Conservation (phyloP, 2,329 filamentous ascomycete species). For the Coniochaeta sp. region DNA sequence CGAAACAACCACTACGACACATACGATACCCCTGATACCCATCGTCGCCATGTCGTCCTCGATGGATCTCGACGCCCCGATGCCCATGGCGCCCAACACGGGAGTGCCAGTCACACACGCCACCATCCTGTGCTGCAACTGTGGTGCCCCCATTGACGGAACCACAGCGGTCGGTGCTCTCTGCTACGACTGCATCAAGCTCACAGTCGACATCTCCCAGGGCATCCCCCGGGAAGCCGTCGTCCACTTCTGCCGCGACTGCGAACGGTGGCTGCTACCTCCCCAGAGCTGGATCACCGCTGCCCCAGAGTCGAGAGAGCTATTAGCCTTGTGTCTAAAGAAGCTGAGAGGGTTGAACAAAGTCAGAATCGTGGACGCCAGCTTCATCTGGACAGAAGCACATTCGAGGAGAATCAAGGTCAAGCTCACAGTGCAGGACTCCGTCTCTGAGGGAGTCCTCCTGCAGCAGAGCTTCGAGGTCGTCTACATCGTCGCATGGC, state of each 20-base stretch:
- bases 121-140: constrained; percentile 91
- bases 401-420: constrained; percentile 89
- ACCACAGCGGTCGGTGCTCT: constrained; percentile 79
- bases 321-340: constrained; percentile 84
- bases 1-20: neutral
- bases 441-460: constrained; percentile 54
- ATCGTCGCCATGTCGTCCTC: constrained; percentile 7
- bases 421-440: constrained; percentile 85
- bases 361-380: constrained; percentile 90
- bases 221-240: constrained; percentile 87
- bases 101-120: constrained; percentile 20
- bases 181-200: constrained; percentile 93
- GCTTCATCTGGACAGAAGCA: constrained; percentile 97
- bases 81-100: constrained; percentile 18
- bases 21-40: neutral
- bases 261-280: constrained; percentile 87
- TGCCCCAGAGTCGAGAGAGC: constrained; percentile 78
- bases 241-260: constrained; percentile 88
- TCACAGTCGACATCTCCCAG: constrained; percentile 86
- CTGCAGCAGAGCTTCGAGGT: constrained; percentile 96
- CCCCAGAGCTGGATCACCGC: constrained; percentile 83
- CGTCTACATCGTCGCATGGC: constrained; percentile 80
- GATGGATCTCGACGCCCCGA: constrained; percentile 25
- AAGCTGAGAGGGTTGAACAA: constrained; percentile 82
- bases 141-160: constrained; percentile 90